Conservation (phyloP, 768 basidiomycete species). For the Russula emetica region DNA sequence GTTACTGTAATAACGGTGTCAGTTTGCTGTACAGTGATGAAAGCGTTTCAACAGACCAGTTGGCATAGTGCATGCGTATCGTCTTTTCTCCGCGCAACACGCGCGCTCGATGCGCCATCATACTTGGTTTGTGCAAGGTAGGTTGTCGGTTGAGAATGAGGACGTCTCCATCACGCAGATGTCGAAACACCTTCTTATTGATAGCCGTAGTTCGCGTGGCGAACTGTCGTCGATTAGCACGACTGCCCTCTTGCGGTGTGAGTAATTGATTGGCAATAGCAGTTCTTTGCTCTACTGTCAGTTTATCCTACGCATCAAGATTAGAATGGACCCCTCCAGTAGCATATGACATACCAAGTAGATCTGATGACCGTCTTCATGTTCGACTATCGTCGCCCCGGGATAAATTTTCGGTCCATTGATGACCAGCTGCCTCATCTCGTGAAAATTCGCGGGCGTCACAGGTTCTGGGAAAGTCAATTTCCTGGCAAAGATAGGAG, state of each 20-base stretch:
- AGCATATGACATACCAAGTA: slow-evolving; percentile 55
- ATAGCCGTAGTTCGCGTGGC: slow-evolving; percentile 72
- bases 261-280: slow-evolving; percentile 94
- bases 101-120: slow-evolving; percentile 97
- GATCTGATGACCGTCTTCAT: slow-evolving; percentile 87
- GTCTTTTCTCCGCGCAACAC: slow-evolving; percentile 96
- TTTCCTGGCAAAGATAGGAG: slow-evolving; percentile 94
- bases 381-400: slow-evolving; percentile 91
- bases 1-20: slow-evolving; percentile 52
- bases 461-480: slow-evolving; percentile 98
- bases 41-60: slow-evolving; percentile 61
- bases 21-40: slow-evolving; percentile 26
- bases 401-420: slow-evolving; percentile 86
- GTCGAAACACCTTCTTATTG: slow-evolving; percentile 97
- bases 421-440: slow-evolving; percentile 85
- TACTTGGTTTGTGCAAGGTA: slow-evolving; percentile 97
- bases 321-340: background rate
- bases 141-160: slow-evolving; percentile 96
- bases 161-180: slow-evolving; percentile 91
- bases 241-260: slow-evolving; percentile 80
- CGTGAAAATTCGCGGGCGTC: slow-evolving; percentile 83
- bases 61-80: slow-evolving; percentile 99
- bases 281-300: slow-evolving; percentile 83
- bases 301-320: slow-evolving; percentile 57
- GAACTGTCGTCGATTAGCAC: slow-evolving; percentile 48